Conservation (phyloP, 257 asterid genomes). For the Solanum boliviense region DNA sequence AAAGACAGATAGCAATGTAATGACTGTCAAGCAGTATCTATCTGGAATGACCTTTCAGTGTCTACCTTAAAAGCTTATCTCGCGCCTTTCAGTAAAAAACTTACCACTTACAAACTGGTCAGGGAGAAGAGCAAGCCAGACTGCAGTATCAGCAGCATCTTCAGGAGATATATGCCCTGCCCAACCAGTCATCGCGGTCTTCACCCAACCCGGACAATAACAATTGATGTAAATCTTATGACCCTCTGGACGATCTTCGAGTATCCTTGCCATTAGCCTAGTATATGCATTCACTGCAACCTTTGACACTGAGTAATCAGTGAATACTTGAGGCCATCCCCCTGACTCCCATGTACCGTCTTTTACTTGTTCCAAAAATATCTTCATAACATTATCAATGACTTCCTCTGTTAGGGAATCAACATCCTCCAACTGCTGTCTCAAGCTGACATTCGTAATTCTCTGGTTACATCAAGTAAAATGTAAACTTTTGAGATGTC, state of each 20-base stretch:
- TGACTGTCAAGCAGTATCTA: background rate
- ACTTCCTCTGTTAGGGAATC: slow-evolving; percentile 53
- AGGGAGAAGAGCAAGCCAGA: slow-evolving; percentile 87
- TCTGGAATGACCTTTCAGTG: background rate
- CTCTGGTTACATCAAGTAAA: slow-evolving; percentile 24
- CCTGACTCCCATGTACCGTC: slow-evolving; percentile 66
- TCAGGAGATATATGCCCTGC: slow-evolving; percentile 63
- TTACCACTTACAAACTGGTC: slow-evolving; percentile 50
- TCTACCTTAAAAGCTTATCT: slow-evolving; percentile 43
- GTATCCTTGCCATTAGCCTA: slow-evolving; percentile 38
- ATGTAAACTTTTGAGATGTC: background rate
- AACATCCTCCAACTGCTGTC: slow-evolving; percentile 46
- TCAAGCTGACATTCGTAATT: slow-evolving; percentile 44
- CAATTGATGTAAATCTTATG: slow-evolving; percentile 61
- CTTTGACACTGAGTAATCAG: slow-evolving; percentile 80
- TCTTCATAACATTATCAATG: slow-evolving; percentile 37
- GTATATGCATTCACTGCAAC: slow-evolving; percentile 65
- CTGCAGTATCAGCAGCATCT: slow-evolving; percentile 94
- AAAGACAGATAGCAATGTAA: background rate
- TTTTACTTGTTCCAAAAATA: slow-evolving; percentile 55
- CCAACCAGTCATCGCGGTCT: slow-evolving; percentile 94
- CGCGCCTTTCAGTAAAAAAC: slow-evolving; percentile 78
- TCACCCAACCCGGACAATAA: slow-evolving; percentile 92
- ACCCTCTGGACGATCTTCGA: slow-evolving; percentile 44
- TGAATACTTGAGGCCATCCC: slow-evolving; percentile 80